phyloP scores from a whole-genome alignment of 345 rosid species.

The Citrus glauca region DNA sequence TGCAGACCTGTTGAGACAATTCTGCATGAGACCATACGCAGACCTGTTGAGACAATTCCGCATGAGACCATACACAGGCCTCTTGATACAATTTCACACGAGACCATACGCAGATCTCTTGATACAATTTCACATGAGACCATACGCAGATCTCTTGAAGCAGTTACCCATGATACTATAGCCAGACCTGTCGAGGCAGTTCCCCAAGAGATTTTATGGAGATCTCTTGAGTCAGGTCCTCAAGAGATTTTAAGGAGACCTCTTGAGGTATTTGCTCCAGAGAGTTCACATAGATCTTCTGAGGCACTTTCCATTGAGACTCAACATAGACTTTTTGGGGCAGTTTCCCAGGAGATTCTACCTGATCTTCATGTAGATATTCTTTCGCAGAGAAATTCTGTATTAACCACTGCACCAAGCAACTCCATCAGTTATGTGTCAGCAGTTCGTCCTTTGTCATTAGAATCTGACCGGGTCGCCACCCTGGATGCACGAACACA shows the following conservation, averaged over 20 bases:
- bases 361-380: slow-evolving; percentile 30
- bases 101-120: not conserved
- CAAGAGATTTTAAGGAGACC: slow-evolving; percentile 23
- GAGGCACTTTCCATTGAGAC: slow-evolving; percentile 24
- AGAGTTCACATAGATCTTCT: slow-evolving; percentile 10
- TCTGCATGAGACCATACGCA: slow-evolving; percentile 6
- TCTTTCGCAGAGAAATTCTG: slow-evolving; percentile 29
- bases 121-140: slow-evolving; percentile 3
- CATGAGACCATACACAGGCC: slow-evolving; percentile 22
- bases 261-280: slow-evolving; percentile 1
- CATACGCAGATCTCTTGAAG: slow-evolving; percentile 14
- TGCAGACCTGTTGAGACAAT: slow-evolving; percentile 9
- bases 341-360: slow-evolving; percentile 24
- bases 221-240: slow-evolving; percentile 29
- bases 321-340: slow-evolving; percentile 19
- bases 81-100: slow-evolving; percentile 1
- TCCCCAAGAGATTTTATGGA: slow-evolving; percentile 19
- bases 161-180: slow-evolving; percentile 20
- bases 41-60: slow-evolving; percentile 28
- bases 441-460: slow-evolving; percentile 35
- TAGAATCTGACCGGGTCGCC: slow-evolving; percentile 40
- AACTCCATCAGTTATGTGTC: slow-evolving; percentile 35
- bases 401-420: slow-evolving; percentile 27
- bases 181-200: slow-evolving; percentile 16
- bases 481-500: slow-evolving; percentile 25